A percentile compares a stretch with the other conserved stretches of the same genome.
Evolutionary conservation across 768 basidiomycete genomes (phyloP).

Genomic region (Podaxis pistillaris): DNA sequence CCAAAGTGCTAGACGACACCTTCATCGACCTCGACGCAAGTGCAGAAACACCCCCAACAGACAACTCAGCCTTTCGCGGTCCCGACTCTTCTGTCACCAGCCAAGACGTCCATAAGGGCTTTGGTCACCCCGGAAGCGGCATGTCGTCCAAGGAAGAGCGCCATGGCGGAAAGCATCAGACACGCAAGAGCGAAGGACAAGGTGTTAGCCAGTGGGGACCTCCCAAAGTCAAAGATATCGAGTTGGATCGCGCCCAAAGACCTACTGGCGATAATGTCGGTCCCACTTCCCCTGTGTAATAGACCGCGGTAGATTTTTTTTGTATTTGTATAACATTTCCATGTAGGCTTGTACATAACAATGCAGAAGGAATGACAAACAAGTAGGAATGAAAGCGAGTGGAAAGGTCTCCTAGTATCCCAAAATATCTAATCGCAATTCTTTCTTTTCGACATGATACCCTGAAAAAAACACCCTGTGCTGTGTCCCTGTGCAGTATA

Average conservation of each 20-base stretch:
- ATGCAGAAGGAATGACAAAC: background rate
- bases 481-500: background rate
- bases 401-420: background rate
- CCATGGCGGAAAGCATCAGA: background rate
- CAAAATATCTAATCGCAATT: background rate
- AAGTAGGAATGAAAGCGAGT: background rate
- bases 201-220: constrained; percentile 12
- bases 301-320: background rate
- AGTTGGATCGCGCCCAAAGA: constrained; percentile 5
- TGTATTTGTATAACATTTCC: background rate
- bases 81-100: constrained; percentile 12
- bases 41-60: background rate
- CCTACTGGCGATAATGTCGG: constrained; percentile 1
- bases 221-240: constrained; percentile 1
- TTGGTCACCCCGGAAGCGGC: constrained; percentile 14
- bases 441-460: background rate
- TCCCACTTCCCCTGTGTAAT: constrained; percentile 6
- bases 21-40: constrained; percentile 10
- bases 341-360: background rate
- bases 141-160: constrained; percentile 10
- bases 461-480: background rate
- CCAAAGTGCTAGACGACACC: constrained; percentile 1
- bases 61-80: constrained; percentile 4
- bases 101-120: constrained; percentile 9
- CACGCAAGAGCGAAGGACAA: constrained; percentile 3